Percentiles rank a stretch among this genome's conserved stretches.
phyloP scores from a whole-genome alignment of 192 early-diverging fungal species.

The Backusella westeae region DNA sequence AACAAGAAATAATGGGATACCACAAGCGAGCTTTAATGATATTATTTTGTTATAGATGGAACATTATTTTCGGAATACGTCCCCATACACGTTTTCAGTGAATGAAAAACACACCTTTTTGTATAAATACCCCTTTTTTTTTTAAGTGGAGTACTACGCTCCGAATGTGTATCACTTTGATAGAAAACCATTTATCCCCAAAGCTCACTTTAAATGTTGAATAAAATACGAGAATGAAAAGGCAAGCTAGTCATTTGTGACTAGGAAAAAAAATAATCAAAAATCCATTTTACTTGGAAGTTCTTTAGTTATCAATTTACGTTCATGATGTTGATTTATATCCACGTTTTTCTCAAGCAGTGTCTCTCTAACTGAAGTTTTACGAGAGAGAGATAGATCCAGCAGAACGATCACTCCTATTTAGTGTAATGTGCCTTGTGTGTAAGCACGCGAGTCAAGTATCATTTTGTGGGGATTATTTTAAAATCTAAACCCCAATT shows the following conservation, averaged over 20 bases:
- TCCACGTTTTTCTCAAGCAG: not conserved
- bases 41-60: not conserved
- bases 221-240: not conserved
- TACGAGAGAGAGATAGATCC: not conserved
- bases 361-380: not conserved
- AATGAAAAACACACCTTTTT: not conserved
- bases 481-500: not conserved
- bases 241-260: not conserved
- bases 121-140: not conserved
- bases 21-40: not conserved
- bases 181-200: not conserved
- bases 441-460: not conserved
- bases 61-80: not conserved
- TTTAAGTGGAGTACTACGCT: not conserved
- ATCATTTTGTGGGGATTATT: not conserved
- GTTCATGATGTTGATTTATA: not conserved
- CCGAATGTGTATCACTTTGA: not conserved
- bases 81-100: not conserved
- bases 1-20: not conserved
- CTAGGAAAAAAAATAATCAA: not conserved
- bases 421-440: not conserved
- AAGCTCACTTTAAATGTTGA: not conserved
- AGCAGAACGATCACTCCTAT: not conserved
- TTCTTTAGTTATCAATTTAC: not conserved
- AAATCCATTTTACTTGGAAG: not conserved